Conservation (phyloP, 2,329 filamentous ascomycete genomes). For the Paraphoma sp. region DNA sequence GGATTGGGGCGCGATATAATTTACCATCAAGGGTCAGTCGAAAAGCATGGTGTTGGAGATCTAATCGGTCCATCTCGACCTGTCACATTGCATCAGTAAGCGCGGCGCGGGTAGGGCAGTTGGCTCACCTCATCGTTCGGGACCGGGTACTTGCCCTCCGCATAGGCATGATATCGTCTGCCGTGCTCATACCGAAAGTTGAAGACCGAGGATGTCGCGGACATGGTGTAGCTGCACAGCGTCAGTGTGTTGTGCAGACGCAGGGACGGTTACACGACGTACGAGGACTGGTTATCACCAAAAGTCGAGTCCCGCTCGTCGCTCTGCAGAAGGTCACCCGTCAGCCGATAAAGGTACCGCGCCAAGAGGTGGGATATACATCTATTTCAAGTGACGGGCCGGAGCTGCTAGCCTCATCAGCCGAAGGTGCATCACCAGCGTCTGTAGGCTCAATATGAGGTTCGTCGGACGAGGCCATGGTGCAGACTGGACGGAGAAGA, state of each 20-base stretch:
- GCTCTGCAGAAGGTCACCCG: conserved; percentile 22
- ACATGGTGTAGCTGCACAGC: conserved; percentile 34
- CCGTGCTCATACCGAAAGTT: conserved; percentile 40
- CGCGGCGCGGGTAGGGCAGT: not conserved
- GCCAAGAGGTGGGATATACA: conserved; percentile 19
- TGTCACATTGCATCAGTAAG: conserved; percentile 12
- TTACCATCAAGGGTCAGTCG: conserved; percentile 40
- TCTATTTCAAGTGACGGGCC: conserved; percentile 37
- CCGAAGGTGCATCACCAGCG: conserved; percentile 1
- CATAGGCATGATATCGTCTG: conserved; percentile 40
- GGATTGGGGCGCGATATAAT: conserved; percentile 37
- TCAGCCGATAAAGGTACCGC: conserved; percentile 13
- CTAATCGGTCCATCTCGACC: conserved; percentile 38
- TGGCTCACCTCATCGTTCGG: conserved; percentile 40
- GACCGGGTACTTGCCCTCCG: conserved; percentile 39
- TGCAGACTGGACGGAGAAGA: not conserved
- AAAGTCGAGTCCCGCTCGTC: conserved; percentile 38
- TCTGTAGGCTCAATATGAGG: not conserved
- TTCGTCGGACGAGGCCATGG: conserved; percentile 7
- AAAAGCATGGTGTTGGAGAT: conserved; percentile 44
- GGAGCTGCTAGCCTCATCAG: conserved; percentile 30
- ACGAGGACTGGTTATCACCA: conserved; percentile 27
- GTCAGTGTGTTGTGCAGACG: not conserved
- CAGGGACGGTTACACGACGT: conserved; percentile 2
- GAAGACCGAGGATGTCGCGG: conserved; percentile 38